These are phyloP conservation scores for Zasmidium angulare DNA, from an alignment of 2,329 filamentous ascomycete genomes.

Conservation along the genomic window DNA sequence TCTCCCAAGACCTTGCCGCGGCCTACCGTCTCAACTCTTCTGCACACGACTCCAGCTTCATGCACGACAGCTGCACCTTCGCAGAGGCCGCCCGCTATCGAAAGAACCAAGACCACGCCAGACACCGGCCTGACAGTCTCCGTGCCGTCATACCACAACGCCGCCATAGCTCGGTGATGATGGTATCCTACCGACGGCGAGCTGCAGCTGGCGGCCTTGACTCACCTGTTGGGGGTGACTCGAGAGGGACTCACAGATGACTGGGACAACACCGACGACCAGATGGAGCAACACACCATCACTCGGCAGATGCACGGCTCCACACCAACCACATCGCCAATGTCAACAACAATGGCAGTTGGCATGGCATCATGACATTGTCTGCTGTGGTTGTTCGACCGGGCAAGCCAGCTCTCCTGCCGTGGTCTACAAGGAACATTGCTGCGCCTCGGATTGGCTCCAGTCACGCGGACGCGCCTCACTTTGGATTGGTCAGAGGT, in stretches of 20 bases:
- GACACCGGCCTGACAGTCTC: background rate
- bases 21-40: no score
- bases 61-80: background rate
- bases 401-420: background rate
- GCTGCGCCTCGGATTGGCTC: constrained; percentile 1
- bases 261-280: background rate
- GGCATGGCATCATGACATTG: background rate
- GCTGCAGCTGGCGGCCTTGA: constrained; percentile 6
- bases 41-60: background rate
- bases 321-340: background rate
- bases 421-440: background rate
- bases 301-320: background rate
- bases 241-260: background rate
- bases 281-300: background rate
- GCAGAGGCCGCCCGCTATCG: background rate
- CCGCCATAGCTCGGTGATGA: background rate
- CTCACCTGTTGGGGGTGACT: background rate
- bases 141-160: background rate
- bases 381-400: background rate
- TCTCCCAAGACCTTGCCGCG: no score
- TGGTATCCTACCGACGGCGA: background rate
- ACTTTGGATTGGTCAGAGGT: constrained; percentile 1
- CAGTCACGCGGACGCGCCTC: constrained; percentile 4
- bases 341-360: background rate
- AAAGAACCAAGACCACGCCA: background rate